Conservation (phyloP, 1,284 basidiomycete species). For the Wallemia mellicola region DNA sequence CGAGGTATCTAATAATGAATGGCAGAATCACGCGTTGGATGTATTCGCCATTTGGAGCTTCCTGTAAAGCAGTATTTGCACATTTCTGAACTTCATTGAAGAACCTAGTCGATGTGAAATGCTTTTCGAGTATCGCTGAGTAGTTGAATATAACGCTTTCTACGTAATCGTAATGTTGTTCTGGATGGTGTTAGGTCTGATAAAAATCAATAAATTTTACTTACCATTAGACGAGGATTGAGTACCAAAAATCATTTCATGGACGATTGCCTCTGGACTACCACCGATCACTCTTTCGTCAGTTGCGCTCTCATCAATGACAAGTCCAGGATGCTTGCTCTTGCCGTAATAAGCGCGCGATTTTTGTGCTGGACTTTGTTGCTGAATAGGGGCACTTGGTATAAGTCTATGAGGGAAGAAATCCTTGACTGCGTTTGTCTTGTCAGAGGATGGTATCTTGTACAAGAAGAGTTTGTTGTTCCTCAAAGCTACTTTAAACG, state of each 20-base stretch:
- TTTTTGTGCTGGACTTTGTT: constrained; percentile 19
- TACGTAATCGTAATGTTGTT: not conserved
- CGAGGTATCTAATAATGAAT: not conserved
- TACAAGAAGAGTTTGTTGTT: constrained; percentile 53
- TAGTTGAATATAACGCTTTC: not conserved
- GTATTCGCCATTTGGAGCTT: not conserved
- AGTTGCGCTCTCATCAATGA: constrained; percentile 17
- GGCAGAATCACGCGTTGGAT: not conserved
- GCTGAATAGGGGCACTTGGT: constrained; percentile 18
- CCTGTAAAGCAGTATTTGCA: not conserved
- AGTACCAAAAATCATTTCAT: constrained; percentile 33
- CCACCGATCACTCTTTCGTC: constrained; percentile 18
- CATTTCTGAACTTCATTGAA: not conserved
- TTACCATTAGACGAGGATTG: not conserved
- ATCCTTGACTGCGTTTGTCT: constrained; percentile 29
- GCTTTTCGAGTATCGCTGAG: not conserved
- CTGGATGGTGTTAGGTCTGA: not conserved
- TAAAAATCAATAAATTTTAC: not conserved
- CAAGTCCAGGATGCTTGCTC: constrained; percentile 35
- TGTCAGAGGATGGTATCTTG: constrained; percentile 35
- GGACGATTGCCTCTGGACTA: constrained; percentile 39
- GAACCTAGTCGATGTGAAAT: not conserved
- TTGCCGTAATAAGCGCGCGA: constrained; percentile 42
- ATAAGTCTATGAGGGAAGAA: constrained; percentile 35
- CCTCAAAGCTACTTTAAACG: constrained; percentile 45